phyloP scores from a whole-genome alignment of 2,329 filamentous ascomycete genomes.

The Graphiopsis chlorocephala region DNA sequence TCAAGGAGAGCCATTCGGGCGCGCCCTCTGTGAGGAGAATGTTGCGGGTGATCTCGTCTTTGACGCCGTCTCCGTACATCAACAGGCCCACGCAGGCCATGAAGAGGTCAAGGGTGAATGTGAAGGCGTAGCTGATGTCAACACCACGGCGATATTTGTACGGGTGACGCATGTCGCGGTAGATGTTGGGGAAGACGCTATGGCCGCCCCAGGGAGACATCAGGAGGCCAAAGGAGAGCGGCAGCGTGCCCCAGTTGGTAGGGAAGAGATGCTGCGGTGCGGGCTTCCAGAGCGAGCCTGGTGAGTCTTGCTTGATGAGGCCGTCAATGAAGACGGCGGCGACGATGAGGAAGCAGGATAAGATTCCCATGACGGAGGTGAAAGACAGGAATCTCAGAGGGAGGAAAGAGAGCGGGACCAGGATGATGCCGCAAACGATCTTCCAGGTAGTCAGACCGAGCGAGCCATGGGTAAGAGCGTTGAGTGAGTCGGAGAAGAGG shows the following conservation, averaged over 20 bases:
- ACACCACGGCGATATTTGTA: conserved; percentile 75
- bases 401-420: conserved; percentile 80
- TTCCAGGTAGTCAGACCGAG: conserved; percentile 75
- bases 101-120: conserved; percentile 73
- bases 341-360: conserved; percentile 86
- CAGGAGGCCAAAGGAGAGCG: conserved; percentile 82
- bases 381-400: conserved; percentile 82
- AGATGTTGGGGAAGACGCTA: conserved; percentile 80
- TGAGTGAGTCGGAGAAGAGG: conserved; percentile 90
- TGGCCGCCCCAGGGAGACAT: conserved; percentile 78
- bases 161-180: conserved; percentile 75
- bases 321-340: conserved; percentile 80
- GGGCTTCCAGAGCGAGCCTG: conserved; percentile 80
- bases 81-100: conserved; percentile 82
- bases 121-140: conserved; percentile 79
- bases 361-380: conserved; percentile 87
- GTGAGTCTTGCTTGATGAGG: conserved; percentile 72
- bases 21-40: conserved; percentile 74
- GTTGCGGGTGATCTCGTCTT: conserved; percentile 87
- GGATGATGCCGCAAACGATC: conserved; percentile 71
- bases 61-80: conserved; percentile 91
- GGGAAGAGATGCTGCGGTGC: conserved; percentile 80
- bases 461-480: conserved; percentile 67
- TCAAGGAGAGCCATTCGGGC: conserved; percentile 67
- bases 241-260: conserved; percentile 79